Evolutionary conservation across 2,329 filamentous ascomycete species (phyloP).

Genomic region (Helicocarpus griseus): DNA sequence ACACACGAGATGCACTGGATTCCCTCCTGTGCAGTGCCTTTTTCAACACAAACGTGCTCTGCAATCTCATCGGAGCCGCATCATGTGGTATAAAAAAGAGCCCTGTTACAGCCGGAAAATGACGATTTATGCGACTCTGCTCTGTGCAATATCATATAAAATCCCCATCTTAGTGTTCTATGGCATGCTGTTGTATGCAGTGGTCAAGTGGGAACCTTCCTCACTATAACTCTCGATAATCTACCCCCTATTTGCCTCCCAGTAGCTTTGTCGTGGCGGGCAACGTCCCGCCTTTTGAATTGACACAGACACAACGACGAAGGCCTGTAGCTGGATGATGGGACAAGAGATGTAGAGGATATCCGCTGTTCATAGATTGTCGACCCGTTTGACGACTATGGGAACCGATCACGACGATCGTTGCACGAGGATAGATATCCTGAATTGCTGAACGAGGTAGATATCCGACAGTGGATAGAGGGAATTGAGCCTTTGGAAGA

Average conservation of each 20-base stretch:
- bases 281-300: constrained; percentile 17
- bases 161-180: constrained; percentile 6
- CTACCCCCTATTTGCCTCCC: constrained; percentile 9
- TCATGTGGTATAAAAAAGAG: constrained; percentile 13
- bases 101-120: constrained; percentile 5
- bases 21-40: constrained; percentile 17
- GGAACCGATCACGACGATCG: too few species aligned
- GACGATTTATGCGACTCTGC: constrained; percentile 2
- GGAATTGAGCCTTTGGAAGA: too few species aligned
- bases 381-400: constrained; percentile 12
- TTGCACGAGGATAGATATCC: constrained; percentile 4
- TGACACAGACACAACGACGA: constrained; percentile 17
- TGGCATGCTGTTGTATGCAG: constrained; percentile 10
- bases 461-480: too few species aligned
- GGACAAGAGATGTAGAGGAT: constrained; percentile 8
- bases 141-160: constrained; percentile 4
- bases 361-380: constrained; percentile 16
- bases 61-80: constrained; percentile 15
- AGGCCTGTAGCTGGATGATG: constrained; percentile 18
- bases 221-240: background rate
- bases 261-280: constrained; percentile 10
- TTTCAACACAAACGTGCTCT: constrained; percentile 17
- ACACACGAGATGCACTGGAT: constrained; percentile 16
- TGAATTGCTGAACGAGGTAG: too few species aligned
- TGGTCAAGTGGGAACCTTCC: constrained; percentile 1